A percentile compares a stretch with the other conserved stretches of the same genome.
These are phyloP conservation scores for Chenopodium quinoa DNA, from an alignment of 148 eudicot species.

Conservation along the genomic window DNA sequence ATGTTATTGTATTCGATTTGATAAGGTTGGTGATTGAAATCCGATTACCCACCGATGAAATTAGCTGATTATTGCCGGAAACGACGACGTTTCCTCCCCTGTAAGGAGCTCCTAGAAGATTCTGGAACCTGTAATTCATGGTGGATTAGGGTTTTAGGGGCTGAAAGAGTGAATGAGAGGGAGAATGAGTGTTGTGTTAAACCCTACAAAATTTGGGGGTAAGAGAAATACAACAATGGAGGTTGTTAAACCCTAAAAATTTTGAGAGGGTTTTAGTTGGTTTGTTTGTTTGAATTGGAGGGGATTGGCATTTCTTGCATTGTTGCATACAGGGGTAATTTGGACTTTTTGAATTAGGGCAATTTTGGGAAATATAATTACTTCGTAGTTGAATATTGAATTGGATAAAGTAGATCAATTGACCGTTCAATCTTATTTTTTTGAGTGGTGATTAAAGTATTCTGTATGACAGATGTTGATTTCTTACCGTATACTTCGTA, in stretches of 20 bases:
- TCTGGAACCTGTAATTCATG: conserved; percentile 92
- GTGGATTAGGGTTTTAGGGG: conserved; percentile 26
- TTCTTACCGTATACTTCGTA: too few species aligned
- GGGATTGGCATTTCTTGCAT: not conserved
- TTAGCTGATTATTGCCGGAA: conserved; percentile 51
- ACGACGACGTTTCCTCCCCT: conserved; percentile 82
- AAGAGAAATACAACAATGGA: not conserved
- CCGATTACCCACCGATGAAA: conserved; percentile 84
- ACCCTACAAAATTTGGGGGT: conserved; percentile 22
- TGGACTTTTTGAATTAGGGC: not conserved
- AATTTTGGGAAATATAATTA: too few species aligned
- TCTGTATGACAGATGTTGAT: too few species aligned
- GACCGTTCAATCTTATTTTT: too few species aligned
- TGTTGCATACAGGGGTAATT: not conserved
- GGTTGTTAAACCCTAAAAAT: conserved; percentile 34
- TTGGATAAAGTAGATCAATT: too few species aligned
- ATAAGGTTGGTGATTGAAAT: conserved; percentile 78
- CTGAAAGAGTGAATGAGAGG: not conserved
- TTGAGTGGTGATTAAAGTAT: too few species aligned
- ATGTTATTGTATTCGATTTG: conserved; percentile 69
- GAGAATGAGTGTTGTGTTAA: conserved; percentile 24
- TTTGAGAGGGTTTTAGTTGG: not conserved
- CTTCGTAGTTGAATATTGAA: too few species aligned
- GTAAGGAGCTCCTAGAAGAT: conserved; percentile 91
- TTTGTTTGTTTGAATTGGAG: not conserved